Base-by-base conservation (phyloP, 768 basidiomycete genomes). In the Imleria badia region DNA sequence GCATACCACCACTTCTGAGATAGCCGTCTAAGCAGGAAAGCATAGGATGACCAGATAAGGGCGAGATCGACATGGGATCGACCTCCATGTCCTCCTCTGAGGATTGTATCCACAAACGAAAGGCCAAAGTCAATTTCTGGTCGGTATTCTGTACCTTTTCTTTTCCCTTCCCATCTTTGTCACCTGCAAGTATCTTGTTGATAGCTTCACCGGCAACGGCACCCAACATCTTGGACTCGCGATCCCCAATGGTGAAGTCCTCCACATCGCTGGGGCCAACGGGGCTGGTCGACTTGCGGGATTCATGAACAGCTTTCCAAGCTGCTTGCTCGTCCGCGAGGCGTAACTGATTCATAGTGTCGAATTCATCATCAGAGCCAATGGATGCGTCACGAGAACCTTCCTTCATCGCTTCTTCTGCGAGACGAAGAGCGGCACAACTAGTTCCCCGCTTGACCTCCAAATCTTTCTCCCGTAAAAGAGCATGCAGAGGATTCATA, bases 401-500 rank as follows among this genome's bases (percentile, higher is more conserved):
- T 47, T 71, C 68, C 35, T 61, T 67, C 5, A 76, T 53, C 13
- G 73, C 72, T 39, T 62, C 67, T 58, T 83, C 81, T 14, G 82
- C 84, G 14, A 65, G 76, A 55, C 66, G 72, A 49, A 81, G 62
- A 9, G 76, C 80, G 9, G 75, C 69, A 14, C 44, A 67, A 40
- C 76, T 77, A 26, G 74, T 72, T 14, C 72, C 70, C 20, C 59
- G 72, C 39, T 59, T 66, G 6, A 72, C 59, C 41, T 62, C 61
- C 23, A 62, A 40, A 17, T 59, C 56, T 62, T 83, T 85, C 66
- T 85, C 84, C 57, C 75, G 80, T 36, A 86, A 64, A 30, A 86
- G 75, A 2, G 72, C 76, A 45, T 75, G 77, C 20, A 88, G 73
- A 11, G 86, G 85, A 56, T 84, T 80, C 31, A n/a, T n/a, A 12